phyloP scores from a whole-genome alignment of 495 filamentous ascomycete genomes.

The Neurospora tetraspora region DNA sequence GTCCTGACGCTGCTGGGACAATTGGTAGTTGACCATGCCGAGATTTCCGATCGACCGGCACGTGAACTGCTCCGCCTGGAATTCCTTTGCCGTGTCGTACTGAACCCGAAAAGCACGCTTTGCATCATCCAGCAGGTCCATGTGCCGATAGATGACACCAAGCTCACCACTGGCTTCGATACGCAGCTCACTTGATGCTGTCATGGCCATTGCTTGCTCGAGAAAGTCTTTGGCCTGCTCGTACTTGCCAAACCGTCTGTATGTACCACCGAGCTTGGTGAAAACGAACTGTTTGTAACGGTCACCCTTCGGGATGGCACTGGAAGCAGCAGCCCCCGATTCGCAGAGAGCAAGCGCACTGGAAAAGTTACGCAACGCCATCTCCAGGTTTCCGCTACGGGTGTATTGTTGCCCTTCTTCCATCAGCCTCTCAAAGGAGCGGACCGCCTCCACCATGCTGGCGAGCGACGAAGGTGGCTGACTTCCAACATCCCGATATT shows the following conservation, averaged over 20 bases:
- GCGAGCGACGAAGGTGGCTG: constrained; percentile 5
- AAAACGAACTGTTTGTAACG: constrained; percentile 1
- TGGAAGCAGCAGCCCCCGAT: neutral
- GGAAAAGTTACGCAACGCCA: constrained; percentile 1
- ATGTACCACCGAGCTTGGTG: constrained; percentile 10
- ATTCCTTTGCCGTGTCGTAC: constrained; percentile 13
- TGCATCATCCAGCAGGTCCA: constrained; percentile 14
- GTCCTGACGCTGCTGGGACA: constrained; percentile 3
- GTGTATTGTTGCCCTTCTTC: neutral
- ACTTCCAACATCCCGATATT: constrained; percentile 6
- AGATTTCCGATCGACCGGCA: constrained; percentile 28
- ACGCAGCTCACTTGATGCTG: neutral
- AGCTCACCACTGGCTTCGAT: constrained; percentile 18
- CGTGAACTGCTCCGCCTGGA: constrained; percentile 5
- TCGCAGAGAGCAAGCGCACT: constrained; percentile 7
- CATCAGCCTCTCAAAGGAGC: constrained; percentile 6
- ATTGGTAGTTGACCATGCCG: constrained; percentile 25
- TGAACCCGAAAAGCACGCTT: constrained; percentile 14
- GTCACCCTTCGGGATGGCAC: neutral
- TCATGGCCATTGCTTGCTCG: constrained; percentile 1
- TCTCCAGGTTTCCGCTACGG: neutral
- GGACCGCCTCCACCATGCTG: constrained; percentile 3
- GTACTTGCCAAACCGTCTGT: constrained; percentile 16
- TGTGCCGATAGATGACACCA: constrained; percentile 20
- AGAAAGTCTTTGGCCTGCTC: constrained; percentile 6